Evolutionary conservation across 2,329 filamentous ascomycete genomes (phyloP).

Genomic region (Tolypocladium inflatum): DNA sequence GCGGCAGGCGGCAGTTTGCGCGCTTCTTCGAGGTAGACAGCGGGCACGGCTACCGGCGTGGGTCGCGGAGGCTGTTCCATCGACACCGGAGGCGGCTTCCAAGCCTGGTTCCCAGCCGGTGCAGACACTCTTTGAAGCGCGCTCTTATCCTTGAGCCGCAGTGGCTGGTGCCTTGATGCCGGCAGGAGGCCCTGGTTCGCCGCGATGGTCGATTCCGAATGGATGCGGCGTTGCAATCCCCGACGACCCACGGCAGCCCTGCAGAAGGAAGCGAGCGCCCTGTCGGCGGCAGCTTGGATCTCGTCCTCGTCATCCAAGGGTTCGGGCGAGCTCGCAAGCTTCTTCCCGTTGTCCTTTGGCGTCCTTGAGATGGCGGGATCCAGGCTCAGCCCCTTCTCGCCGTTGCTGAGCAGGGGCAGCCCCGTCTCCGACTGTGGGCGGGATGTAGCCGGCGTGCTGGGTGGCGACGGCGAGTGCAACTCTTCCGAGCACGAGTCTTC

Average conservation of each 20-base stretch:
- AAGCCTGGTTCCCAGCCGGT: not conserved
- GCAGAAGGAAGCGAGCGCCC: conserved; percentile 8
- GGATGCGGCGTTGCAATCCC: conserved; percentile 2
- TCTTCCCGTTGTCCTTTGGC: not conserved
- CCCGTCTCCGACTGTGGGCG: conserved; percentile 30
- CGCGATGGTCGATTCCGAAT: conserved; percentile 5
- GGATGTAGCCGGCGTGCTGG: conserved; percentile 30
- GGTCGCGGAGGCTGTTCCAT: not conserved
- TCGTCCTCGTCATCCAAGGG: conserved; percentile 5
- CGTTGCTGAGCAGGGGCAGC: conserved; percentile 9
- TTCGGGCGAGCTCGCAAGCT: not conserved
- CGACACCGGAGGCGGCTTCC: not conserved
- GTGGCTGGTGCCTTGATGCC: conserved; percentile 27
- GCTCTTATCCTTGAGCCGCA: conserved; percentile 16
- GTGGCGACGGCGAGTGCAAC: conserved; percentile 21
- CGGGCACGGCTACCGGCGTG: not conserved
- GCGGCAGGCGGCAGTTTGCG: conserved; percentile 7
- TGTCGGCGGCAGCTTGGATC: conserved; percentile 10
- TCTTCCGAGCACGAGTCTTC: conserved; percentile 29
- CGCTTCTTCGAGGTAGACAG: conserved; percentile 12
- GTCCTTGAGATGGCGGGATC: conserved; percentile 1
- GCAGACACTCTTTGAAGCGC: not conserved
- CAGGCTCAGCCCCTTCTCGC: conserved; percentile 1
- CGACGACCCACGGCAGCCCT: conserved; percentile 10
- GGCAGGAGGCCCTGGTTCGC: conserved; percentile 19